Evolutionary conservation across 192 early-diverging fungal species (phyloP).

Genomic region (Umbelopsis sp.): DNA sequence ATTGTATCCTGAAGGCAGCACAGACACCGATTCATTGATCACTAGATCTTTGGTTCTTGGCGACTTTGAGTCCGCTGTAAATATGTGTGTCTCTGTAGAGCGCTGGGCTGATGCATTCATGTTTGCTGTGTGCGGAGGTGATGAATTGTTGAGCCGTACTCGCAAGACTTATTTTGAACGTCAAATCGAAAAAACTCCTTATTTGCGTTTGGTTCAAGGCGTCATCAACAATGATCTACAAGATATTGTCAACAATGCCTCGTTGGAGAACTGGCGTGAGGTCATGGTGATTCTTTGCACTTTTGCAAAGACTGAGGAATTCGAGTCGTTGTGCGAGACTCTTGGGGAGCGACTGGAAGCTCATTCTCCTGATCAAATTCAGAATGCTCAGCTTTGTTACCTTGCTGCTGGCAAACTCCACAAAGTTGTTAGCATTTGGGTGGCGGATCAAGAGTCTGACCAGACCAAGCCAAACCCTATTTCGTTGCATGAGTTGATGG

Average conservation of each 20-base stretch:
- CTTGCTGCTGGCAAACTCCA: slow-evolving; percentile 81
- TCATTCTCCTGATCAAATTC: slow-evolving; percentile 9
- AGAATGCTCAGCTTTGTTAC: slow-evolving; percentile 64
- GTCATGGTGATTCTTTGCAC: slow-evolving; percentile 93
- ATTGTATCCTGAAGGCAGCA: slow-evolving; percentile 58
- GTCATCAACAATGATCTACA: slow-evolving; percentile 80
- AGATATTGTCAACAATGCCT: slow-evolving; percentile 78
- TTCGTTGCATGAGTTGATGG: slow-evolving; percentile 78
- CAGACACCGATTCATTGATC: slow-evolving; percentile 80
- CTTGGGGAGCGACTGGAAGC: slow-evolving; percentile 67
- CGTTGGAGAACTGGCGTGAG: slow-evolving; percentile 90
- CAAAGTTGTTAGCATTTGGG: slow-evolving; percentile 86
- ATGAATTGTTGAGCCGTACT: slow-evolving; percentile 48
- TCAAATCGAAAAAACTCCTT: slow-evolving; percentile 66
- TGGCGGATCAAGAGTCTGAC: slow-evolving; percentile 60
- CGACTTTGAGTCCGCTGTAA: slow-evolving; percentile 92
- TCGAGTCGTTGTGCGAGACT: slow-evolving; percentile 66
- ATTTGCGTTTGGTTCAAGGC: slow-evolving; percentile 82
- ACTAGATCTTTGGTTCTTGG: slow-evolving; percentile 86
- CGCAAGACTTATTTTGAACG: slow-evolving; percentile 87
- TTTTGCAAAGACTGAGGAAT: slow-evolving; percentile 86
- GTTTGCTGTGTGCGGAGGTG: slow-evolving; percentile 86
- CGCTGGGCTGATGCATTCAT: slow-evolving; percentile 69
- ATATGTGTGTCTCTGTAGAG: slow-evolving; percentile 80
- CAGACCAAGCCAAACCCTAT: slow-evolving; percentile 36